These are phyloP conservation scores for Corymbia maculata DNA, from an alignment of 345 rosid species.

Conservation along the genomic window DNA sequence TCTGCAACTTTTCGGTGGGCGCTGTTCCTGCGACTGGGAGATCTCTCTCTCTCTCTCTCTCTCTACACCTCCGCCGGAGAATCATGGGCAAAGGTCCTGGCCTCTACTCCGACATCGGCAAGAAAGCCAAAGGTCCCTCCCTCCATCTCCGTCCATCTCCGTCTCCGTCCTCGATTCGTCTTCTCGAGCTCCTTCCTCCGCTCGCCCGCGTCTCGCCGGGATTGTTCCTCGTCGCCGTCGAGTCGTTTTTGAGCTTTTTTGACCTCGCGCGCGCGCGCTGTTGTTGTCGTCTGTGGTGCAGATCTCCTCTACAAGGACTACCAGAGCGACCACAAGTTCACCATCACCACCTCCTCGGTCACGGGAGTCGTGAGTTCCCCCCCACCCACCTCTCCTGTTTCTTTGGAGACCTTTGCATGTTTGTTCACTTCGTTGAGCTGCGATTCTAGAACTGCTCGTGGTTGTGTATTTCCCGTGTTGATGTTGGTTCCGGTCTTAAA, in stretches of 20 bases:
- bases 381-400: background rate
- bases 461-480: background rate
- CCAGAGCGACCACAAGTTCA: constrained; percentile 82
- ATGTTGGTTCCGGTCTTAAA: background rate
- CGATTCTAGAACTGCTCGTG: background rate
- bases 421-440: background rate
- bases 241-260: background rate
- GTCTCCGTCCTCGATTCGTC: background rate
- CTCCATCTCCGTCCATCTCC: background rate
- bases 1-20: background rate
- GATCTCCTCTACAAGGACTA: constrained; percentile 87
- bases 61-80: background rate
- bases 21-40: background rate
- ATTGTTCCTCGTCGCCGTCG: background rate
- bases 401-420: background rate
- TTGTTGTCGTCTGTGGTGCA: constrained; percentile 1
- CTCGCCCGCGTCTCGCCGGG: background rate
- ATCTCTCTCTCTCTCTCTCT: background rate
- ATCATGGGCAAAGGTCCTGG: constrained; percentile 89
- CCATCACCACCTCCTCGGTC: constrained; percentile 61
- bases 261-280: background rate
- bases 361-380: constrained; percentile 64
- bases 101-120: constrained; percentile 91
- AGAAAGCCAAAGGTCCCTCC: constrained; percentile 66
- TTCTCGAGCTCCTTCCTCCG: background rate